phyloP scores from a whole-genome alignment of 2,329 filamentous ascomycete genomes.

The Paramyrothecium sp. region DNA sequence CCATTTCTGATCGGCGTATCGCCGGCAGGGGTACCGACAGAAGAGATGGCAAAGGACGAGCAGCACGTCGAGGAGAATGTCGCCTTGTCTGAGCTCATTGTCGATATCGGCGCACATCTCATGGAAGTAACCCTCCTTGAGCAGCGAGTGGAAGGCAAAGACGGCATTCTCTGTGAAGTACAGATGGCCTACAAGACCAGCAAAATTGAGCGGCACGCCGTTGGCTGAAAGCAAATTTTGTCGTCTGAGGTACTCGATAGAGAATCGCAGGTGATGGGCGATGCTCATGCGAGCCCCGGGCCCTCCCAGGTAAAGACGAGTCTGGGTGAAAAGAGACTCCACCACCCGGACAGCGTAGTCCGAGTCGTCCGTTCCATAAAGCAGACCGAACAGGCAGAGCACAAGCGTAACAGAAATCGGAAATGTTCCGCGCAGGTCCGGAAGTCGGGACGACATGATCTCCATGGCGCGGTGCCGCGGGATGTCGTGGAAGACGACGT shows the following conservation, averaged over 20 bases:
- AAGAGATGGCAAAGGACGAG: constrained; percentile 72
- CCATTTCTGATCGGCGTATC: constrained; percentile 38
- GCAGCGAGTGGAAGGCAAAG: constrained; percentile 74
- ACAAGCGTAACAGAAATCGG: constrained; percentile 73
- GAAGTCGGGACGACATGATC: constrained; percentile 70
- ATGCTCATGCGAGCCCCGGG: constrained; percentile 66
- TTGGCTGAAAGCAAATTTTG: constrained; percentile 61
- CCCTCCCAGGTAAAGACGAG: constrained; percentile 68
- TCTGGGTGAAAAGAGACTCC: constrained; percentile 67
- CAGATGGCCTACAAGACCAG: constrained; percentile 67
- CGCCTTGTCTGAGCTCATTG: constrained; percentile 43
- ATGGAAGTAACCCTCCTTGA: constrained; percentile 69
- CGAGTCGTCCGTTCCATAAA: constrained; percentile 64
- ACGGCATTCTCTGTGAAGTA: constrained; percentile 75
- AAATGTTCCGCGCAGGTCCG: constrained; percentile 75
- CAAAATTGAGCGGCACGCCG: constrained; percentile 70
- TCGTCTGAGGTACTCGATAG: constrained; percentile 73
- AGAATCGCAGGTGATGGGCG: constrained; percentile 75
- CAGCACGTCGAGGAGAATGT: constrained; percentile 59
- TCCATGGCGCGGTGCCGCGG: constrained; percentile 59
- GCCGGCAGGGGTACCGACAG: constrained; percentile 51
- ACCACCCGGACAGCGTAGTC: constrained; percentile 61
- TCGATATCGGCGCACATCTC: constrained; percentile 58
- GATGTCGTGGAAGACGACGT: constrained; percentile 75
- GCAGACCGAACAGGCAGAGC: constrained; percentile 64